phyloP scores from a whole-genome alignment of 108 stramenopile genomes.

The Hondaea fermentalgiana region DNA sequence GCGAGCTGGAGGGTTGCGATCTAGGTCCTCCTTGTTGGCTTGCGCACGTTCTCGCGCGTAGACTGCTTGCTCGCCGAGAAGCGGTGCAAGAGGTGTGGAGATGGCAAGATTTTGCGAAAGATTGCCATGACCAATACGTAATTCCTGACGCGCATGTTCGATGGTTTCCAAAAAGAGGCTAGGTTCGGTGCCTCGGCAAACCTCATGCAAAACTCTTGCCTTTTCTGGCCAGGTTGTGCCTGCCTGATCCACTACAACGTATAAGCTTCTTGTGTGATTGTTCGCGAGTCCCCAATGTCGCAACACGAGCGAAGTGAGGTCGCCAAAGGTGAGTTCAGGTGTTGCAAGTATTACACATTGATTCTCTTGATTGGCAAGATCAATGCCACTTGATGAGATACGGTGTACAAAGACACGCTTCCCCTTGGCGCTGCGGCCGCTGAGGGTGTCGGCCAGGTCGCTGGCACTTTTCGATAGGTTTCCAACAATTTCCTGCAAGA shows the following conservation, averaged over 20 bases:
- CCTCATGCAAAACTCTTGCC: background rate
- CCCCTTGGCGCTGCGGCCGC: background rate
- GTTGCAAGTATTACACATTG: background rate
- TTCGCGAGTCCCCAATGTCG: background rate
- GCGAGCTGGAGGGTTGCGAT: background rate
- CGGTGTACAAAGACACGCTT: background rate
- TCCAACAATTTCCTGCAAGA: background rate
- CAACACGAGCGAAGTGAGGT: background rate
- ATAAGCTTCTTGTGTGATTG: no score
- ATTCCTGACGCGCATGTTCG: background rate
- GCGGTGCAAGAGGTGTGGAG: background rate
- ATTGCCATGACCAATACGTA: background rate
- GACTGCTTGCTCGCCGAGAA: background rate
- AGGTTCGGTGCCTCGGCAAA: background rate
- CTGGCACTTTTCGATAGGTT: background rate
- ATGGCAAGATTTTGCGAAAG: background rate
- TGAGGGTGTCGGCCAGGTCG: background rate
- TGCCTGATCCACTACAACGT: background rate
- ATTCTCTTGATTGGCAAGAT: background rate
- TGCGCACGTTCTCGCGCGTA: background rate
- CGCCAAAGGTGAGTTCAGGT: background rate
- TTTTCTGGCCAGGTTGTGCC: background rate
- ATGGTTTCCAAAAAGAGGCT: background rate
- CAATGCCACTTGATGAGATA: background rate
- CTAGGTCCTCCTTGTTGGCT: no score